Conservation (phyloP, 306 rosid genomes). For the Vigna hirtella region DNA sequence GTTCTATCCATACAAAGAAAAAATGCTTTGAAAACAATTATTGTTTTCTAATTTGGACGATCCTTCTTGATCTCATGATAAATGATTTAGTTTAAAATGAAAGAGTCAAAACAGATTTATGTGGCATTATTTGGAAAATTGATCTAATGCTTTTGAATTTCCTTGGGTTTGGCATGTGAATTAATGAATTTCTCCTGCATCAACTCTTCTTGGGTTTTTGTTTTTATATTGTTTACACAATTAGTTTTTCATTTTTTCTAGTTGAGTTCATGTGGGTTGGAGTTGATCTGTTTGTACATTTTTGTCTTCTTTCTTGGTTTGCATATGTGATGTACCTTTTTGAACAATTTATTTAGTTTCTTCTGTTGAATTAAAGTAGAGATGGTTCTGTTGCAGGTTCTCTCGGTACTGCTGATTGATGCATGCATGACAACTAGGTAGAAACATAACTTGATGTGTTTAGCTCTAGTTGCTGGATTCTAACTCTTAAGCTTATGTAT, state of each 20-base stretch:
- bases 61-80: conserved; percentile 1
- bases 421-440: conserved; percentile 27
- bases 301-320: neutral
- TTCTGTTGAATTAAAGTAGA: neutral
- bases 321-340: neutral
- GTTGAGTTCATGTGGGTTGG: neutral
- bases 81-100: neutral
- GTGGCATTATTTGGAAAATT: neutral
- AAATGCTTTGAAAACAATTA: neutral
- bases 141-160: neutral
- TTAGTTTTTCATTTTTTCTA: neutral
- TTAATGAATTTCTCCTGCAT: neutral
- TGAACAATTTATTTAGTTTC: conserved; percentile 18
- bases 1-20: neutral
- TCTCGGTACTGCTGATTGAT: conserved; percentile 25
- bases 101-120: conserved; percentile 18
- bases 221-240: neutral
- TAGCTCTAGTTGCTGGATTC: neutral
- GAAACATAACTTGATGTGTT: conserved; percentile 2
- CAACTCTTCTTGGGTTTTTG: neutral
- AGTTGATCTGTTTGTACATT: neutral
- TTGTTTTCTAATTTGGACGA: conserved; percentile 14
- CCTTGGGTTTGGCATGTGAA: conserved; percentile 24
- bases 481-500: neutral
- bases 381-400: conserved; percentile 27